These are phyloP conservation scores for Shiraia sp. DNA, from an alignment of 2,329 filamentous ascomycete genomes.

Conservation along the genomic window DNA sequence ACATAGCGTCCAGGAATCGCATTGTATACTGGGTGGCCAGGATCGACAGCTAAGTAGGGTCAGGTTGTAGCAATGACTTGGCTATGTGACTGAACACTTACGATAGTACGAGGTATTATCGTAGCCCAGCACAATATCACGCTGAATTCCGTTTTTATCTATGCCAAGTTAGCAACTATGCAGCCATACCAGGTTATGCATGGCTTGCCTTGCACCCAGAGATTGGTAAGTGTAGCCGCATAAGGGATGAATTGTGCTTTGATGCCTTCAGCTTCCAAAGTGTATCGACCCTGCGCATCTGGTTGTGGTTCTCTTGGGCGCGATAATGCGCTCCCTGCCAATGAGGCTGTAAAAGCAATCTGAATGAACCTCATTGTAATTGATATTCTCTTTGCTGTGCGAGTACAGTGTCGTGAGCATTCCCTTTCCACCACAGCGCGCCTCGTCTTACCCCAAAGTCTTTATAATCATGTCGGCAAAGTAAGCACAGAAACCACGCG, in stretches of 20 bases:
- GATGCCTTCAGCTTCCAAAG: conserved; percentile 35
- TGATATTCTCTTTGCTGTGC: background rate
- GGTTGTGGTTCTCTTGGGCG: conserved; percentile 19
- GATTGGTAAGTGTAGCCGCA: conserved; percentile 38
- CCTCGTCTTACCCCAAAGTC: conserved; percentile 3
- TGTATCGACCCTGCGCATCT: conserved; percentile 33
- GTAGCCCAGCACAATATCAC: conserved; percentile 40
- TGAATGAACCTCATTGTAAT: conserved; percentile 26
- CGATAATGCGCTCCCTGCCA: conserved; percentile 12
- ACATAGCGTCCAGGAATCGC: conserved; percentile 39
- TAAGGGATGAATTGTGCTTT: conserved; percentile 42
- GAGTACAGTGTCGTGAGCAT: conserved; percentile 3
- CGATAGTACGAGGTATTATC: conserved; percentile 41
- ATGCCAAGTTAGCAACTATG: conserved; percentile 8
- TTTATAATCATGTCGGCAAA: conserved; percentile 15
- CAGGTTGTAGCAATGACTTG: conserved; percentile 5
- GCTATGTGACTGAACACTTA: conserved; percentile 16
- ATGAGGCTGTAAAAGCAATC: conserved; percentile 21
- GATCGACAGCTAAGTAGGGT: conserved; percentile 34
- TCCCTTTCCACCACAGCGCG: background rate
- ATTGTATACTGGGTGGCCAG: conserved; percentile 41
- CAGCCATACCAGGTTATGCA: background rate
- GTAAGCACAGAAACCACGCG: background rate
- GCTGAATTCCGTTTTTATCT: conserved; percentile 36
- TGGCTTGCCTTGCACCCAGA: conserved; percentile 34